A percentile compares a stretch with the other conserved stretches of the same genome.
Evolutionary conservation across 1,139 yeast species (phyloP).

Genomic region (Candida sp.): DNA sequence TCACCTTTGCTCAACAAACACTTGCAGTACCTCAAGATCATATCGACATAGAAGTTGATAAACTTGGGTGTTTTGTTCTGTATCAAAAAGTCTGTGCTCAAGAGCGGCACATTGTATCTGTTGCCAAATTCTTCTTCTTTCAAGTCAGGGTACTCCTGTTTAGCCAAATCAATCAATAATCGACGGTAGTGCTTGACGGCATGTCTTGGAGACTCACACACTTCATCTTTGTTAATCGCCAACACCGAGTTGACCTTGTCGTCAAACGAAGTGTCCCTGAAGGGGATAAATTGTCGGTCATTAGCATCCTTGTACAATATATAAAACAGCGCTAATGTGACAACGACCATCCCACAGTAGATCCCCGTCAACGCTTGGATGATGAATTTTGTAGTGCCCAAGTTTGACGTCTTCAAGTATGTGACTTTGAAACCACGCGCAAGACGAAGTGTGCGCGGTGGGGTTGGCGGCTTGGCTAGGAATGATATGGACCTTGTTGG

Average conservation of each 20-base stretch:
- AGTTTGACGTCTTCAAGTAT: conserved; percentile 1
- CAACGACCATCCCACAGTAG: conserved; percentile 46
- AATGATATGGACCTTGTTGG: neutral
- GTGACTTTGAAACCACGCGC: neutral
- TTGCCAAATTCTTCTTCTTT: conserved; percentile 26
- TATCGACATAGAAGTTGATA: conserved; percentile 50
- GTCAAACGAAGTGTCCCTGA: conserved; percentile 31
- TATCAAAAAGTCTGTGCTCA: conserved; percentile 34
- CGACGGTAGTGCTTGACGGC: conserved; percentile 51
- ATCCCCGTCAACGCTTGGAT: conserved; percentile 47
- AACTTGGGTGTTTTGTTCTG: conserved; percentile 34
- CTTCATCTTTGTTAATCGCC: conserved; percentile 52
- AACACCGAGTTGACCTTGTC: conserved; percentile 45
- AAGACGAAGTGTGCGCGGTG: neutral
- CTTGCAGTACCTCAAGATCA: conserved; percentile 45
- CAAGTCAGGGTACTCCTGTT: conserved; percentile 27
- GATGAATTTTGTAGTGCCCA: conserved; percentile 32
- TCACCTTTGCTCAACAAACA: conserved; percentile 49
- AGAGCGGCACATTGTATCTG: conserved; percentile 34
- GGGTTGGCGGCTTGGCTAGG: neutral
- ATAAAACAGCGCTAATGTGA: conserved; percentile 43
- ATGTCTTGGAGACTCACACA: conserved; percentile 43
- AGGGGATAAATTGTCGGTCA: conserved; percentile 44
- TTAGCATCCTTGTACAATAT: conserved; percentile 47
- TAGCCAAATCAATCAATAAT: conserved; percentile 40